Base-by-base conservation (phyloP, 306 rosid species). In the Canavalia gladiata region DNA sequence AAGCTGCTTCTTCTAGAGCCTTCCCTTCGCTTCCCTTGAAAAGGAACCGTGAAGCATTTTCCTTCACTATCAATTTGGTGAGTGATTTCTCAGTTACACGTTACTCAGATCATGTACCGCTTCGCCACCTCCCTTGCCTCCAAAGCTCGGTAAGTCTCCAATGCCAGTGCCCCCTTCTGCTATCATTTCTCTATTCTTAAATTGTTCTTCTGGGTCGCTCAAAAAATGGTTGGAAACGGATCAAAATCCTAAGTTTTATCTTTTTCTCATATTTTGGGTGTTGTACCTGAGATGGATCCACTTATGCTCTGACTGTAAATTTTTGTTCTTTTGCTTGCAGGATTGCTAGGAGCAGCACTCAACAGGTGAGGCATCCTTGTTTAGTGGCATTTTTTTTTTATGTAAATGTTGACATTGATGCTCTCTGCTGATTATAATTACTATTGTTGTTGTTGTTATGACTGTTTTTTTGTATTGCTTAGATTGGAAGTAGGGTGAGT, bases 401-500 rank as follows among this genome's bases (percentile, higher is more conserved):
- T 54, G 50, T 29, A 52, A 8, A 7, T 39, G 8, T 43, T 18
- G 25, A 18, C 25, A 18, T 49, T 63, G 58, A 3, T 28, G 45
- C 5, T 31, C 42, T 52, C 6, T 10, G 8, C 63, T 54, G 25
- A 18, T 18, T 18, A 18, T 18, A 18, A 18, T 18, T 18, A 18
- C 25, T 18, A 18, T 18, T 18, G 25, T 57, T 7, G 35, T 10
- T 2, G 41, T 2, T 11, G 71, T 18, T 18, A 2, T 45, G 5
- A 25, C 33, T 39, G 79, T 25, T 59, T 66, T 73, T 18, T 56
- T 78, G 77, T 45, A n/a, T 69, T 39, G 1, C 76, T 58, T 60
- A 93, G 99, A 28, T 88, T 85, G 92, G 92, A 66, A 87, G 92
- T 74, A 90, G 93, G 72, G 55, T 90, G 83, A 82, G 78, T 83